Base-by-base conservation (phyloP, 768 basidiomycete genomes). In the Dacryopinax primogenitus region DNA sequence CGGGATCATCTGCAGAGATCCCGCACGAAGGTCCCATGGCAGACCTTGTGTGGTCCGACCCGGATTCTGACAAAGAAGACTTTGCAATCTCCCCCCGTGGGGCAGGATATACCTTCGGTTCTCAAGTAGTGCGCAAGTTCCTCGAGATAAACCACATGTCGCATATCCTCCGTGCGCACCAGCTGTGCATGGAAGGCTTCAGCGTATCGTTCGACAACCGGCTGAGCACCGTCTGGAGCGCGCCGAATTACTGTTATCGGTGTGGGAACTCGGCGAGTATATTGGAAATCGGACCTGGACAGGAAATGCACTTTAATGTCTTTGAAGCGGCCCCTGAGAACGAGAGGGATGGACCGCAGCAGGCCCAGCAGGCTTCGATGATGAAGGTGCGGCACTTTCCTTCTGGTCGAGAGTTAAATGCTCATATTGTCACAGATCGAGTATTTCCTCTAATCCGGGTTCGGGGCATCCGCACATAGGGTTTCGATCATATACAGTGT, bases 11-110 rank as follows among this genome's bases (percentile, higher is more conserved):
- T 41, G 65, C 72, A 93, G 96, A 99, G 80, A 98, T 99, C 66
- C 96, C 96, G 44, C 96, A 98, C 71, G 96, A 99, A 76, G 96
- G 96, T 2, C 95, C 96, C 30, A 98, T 99, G 93, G 95, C 95
- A 13, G 96, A 99, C 81, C 83, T 99, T 32, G 96, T 99, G 1
- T 99, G 96, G 96, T 97, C 94, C 47, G 96, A 99, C 82, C 96
- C 96, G 35, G 96, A 99, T 77, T 85, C 92, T 36, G 96, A 99
- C 76, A 99, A 98, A 75, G 96, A 98, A 75, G 96, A 98, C 72
- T 99, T 98, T 74, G 95, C 96, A 32, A 98, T 99, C 76, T 96
- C 93, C 66, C 95, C 95, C 65, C 84, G 95, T 93, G 96, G 96
- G 37, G 96, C 96, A 1, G 96, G 96, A 3, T 99, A 98, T 76